Conservation (phyloP, 768 basidiomycete genomes). For the Cystoderma amianthinum region DNA sequence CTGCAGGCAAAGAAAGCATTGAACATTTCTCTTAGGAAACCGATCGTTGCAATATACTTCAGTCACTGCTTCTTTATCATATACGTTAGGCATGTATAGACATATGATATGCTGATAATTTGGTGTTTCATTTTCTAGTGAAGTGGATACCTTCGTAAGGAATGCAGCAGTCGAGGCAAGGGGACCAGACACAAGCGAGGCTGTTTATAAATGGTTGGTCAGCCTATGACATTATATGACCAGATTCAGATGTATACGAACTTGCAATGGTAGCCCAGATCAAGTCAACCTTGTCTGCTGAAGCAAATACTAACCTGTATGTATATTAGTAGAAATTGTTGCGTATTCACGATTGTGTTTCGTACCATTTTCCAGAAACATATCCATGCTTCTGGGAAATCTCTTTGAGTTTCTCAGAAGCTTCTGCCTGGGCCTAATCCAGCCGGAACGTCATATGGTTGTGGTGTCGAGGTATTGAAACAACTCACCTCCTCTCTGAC, state of each 20-base stretch:
- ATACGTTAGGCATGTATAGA: slow-evolving; percentile 66
- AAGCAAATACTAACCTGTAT: slow-evolving; percentile 59
- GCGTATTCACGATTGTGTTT: no score
- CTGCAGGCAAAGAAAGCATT: slow-evolving; percentile 30
- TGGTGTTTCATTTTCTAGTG: slow-evolving; percentile 35
- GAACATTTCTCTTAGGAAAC: no score
- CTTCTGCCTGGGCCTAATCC: slow-evolving; percentile 50
- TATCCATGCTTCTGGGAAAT: slow-evolving; percentile 50
- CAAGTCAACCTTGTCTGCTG: slow-evolving; percentile 52
- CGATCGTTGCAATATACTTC: slow-evolving; percentile 27
- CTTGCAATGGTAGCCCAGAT: slow-evolving; percentile 61
- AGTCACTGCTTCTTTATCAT: slow-evolving; percentile 52
- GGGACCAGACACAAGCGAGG: slow-evolving; percentile 60
- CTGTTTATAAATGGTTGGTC: slow-evolving; percentile 29
- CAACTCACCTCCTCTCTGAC: slow-evolving; percentile 53
- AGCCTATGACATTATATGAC: no score
- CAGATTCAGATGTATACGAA: slow-evolving; percentile 21
- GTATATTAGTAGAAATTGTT: no score
- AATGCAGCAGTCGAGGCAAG: slow-evolving; percentile 50
- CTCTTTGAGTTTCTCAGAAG: slow-evolving; percentile 48
- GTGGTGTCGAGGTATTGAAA: background rate
- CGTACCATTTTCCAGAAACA: slow-evolving; percentile 64
- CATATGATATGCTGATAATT: slow-evolving; percentile 63
- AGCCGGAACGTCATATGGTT: background rate
- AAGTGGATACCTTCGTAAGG: slow-evolving; percentile 62